Evolutionary conservation across 805 yeast species (phyloP), one percentile per base, ranked within the genome.

Genomic region (Monosporozyma aquatica): DNA sequence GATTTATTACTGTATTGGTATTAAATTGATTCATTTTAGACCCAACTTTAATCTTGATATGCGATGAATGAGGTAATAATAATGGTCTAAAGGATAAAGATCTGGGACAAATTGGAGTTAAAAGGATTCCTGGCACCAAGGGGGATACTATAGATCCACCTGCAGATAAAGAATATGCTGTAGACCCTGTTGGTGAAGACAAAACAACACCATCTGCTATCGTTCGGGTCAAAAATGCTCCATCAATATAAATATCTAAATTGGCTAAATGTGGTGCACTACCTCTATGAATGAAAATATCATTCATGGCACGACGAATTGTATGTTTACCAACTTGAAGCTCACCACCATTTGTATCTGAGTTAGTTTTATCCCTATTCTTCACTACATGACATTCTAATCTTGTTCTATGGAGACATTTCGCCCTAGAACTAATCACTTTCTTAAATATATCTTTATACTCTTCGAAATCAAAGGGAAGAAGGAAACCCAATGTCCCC

Each of bases 81-180:
- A 89, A 64, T 4, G 97, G 97, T 55, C 97, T 67, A 59, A 89
- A 89, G n/a, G 92, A 82, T 23, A 89, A 68, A 11, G 95, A 83
- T 44, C 95, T 65, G 6, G 97, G 97, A 56, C 96, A 87, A 40
- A 89, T 85, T 9, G 97, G 97, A 0, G 96, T 84, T 25, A 89
- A 61, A 37, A 89, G 65, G 9, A 86, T 80, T 46, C 92, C 81
- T 13, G 87, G 82, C 7, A 89, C 95, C 41, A 79, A 65, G 0
- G 97, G 97, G 49, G 89, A 94, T 1, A 86, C 90, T 45, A 89
- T 89, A 11, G 95, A 78, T 1, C 97, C 97, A 11, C 97, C 97
- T 1, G 95, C 77, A 23, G 86, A 76, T 41, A 89, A 66, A 0
- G 95, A 84, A 56, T 89, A 89, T 0, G 97, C 96, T 0, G 97